Percentiles rank a stretch among this genome's conserved stretches.
phyloP scores from a whole-genome alignment of 495 filamentous ascomycete genomes.

The Aspergillus biplanus region DNA sequence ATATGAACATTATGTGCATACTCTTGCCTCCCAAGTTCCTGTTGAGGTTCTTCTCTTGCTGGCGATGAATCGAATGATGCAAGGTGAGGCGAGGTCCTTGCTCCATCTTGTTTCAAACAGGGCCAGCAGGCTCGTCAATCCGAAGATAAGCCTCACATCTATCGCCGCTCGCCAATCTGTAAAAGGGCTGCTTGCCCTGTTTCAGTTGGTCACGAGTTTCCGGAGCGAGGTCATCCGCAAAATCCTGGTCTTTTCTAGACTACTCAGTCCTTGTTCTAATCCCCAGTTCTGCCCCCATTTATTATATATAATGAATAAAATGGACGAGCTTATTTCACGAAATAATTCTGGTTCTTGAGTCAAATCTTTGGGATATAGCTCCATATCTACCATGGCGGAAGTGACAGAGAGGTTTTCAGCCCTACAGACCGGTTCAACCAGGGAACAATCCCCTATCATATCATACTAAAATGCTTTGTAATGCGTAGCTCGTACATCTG shows the following conservation, averaged over 20 bases:
- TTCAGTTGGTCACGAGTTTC: background rate
- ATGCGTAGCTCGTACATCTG: conserved; percentile 28
- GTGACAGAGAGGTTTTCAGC: background rate
- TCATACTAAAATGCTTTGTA: conserved; percentile 12
- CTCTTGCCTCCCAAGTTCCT: too few species aligned
- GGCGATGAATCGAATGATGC: too few species aligned
- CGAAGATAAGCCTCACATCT: background rate
- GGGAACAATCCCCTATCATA: background rate
- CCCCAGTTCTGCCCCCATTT: background rate
- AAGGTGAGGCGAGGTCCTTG: background rate
- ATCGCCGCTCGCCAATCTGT: conserved; percentile 8
- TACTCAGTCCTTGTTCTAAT: background rate
- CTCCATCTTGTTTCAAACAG: background rate
- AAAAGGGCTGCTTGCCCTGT: background rate
- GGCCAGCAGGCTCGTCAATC: background rate
- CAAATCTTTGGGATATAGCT: too few species aligned
- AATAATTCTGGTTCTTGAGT: too few species aligned
- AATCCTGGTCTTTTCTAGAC: too few species aligned
- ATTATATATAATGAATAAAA: too few species aligned
- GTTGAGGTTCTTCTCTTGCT: background rate
- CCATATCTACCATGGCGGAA: too few species aligned
- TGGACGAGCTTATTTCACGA: too few species aligned
- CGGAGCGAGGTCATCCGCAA: background rate
- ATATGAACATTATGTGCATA: too few species aligned
- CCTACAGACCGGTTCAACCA: background rate